phyloP scores from a whole-genome alignment of 2,329 filamentous ascomycete species.

The Exophiala sp. region DNA sequence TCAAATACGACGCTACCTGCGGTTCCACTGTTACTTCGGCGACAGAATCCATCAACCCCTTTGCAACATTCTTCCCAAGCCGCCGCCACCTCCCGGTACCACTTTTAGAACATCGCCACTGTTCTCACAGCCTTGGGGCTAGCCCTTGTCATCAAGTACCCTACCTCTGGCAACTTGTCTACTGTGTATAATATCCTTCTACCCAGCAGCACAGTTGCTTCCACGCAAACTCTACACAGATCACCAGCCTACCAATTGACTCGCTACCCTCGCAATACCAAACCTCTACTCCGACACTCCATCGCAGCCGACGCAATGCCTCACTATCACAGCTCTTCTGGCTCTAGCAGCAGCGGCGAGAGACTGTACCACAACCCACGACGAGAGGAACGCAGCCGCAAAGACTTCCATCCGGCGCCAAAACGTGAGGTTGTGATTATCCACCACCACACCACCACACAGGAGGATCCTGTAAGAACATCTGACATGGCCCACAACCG shows the following conservation, averaged over 20 bases:
- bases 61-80: constrained; percentile 18
- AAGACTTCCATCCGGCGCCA: constrained; percentile 18
- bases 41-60: constrained; percentile 15
- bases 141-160: not conserved
- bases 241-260: too few relatives aligned
- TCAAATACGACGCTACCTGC: not conserved
- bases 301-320: constrained; percentile 10
- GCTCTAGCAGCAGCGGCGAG: constrained; percentile 22
- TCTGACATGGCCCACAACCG: constrained; percentile 21
- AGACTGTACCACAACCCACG: constrained; percentile 21
- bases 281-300: not conserved
- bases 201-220: not conserved
- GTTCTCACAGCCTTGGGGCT: constrained; percentile 7
- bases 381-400: constrained; percentile 18
- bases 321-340: constrained; percentile 22
- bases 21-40: constrained; percentile 8
- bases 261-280: not conserved
- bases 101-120: constrained; percentile 24
- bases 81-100: constrained; percentile 22
- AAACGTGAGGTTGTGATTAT: constrained; percentile 23
- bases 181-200: not conserved
- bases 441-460: constrained; percentile 21
- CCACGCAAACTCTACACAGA: not conserved
- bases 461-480: constrained; percentile 18
- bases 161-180: not conserved